Conservation (phyloP, 306 rosid genomes). For the Cucurbita pepo region DNA sequence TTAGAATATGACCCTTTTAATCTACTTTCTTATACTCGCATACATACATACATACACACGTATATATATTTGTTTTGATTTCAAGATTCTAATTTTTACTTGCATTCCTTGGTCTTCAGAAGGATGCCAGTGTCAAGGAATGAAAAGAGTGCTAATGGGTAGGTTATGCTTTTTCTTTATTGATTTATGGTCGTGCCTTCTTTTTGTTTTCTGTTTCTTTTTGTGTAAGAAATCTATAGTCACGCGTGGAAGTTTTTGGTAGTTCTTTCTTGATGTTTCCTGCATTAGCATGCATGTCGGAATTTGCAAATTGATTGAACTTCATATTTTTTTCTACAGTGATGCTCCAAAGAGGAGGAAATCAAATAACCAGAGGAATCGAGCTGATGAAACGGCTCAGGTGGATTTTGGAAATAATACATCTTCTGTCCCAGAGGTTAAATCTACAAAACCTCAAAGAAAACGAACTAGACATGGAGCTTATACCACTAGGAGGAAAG, state of each 20-base stretch:
- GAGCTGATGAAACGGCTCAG: slow-evolving; percentile 1
- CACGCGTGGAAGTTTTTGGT: not conserved
- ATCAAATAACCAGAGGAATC: slow-evolving; percentile 17
- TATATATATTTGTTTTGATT: not conserved
- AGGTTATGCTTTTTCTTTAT: not conserved
- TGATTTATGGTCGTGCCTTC: not conserved
- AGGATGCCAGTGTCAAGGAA: not conserved
- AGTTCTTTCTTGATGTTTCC: not conserved
- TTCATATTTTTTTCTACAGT: slow-evolving; percentile 18
- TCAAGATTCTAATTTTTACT: slow-evolving; percentile 5
- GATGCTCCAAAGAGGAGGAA: slow-evolving; percentile 17
- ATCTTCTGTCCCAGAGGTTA: not conserved
- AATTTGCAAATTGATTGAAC: not conserved
- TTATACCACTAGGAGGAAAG: not conserved
- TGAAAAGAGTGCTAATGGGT: slow-evolving; percentile 11
- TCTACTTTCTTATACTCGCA: not conserved
- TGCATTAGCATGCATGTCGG: not conserved
- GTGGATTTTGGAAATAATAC: not conserved
- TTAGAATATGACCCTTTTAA: not conserved
- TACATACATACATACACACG: no score
- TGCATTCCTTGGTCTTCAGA: not conserved
- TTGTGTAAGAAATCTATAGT: not conserved
- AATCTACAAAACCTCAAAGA: not conserved
- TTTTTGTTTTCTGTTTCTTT: not conserved
- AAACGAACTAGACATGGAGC: not conserved